Conservation (phyloP, 2,329 filamentous ascomycete genomes). For the Penicillium sp. region DNA sequence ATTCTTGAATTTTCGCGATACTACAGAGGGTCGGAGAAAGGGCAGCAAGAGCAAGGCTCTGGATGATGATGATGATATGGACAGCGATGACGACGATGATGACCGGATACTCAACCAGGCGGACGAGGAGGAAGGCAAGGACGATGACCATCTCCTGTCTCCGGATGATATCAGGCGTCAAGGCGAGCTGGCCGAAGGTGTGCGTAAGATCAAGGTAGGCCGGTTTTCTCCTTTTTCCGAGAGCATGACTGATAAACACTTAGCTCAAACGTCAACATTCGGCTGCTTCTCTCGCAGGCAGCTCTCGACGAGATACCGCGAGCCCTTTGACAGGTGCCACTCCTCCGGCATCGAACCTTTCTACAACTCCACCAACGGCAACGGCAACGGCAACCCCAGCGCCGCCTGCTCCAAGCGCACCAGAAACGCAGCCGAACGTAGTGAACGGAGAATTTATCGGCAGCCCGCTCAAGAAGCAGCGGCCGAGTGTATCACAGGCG, state of each 20-base stretch:
- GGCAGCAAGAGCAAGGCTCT: constrained; percentile 65
- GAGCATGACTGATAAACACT: constrained; percentile 20
- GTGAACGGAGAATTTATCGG: constrained; percentile 46
- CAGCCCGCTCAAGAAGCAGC: constrained; percentile 54
- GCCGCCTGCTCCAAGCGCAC: constrained; percentile 17
- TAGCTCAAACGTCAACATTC: constrained; percentile 71
- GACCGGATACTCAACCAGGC: constrained; percentile 66
- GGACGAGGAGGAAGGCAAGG: constrained; percentile 61
- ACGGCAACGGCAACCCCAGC: constrained; percentile 31
- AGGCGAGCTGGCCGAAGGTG: constrained; percentile 66
- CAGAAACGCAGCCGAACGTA: constrained; percentile 24
- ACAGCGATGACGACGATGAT: constrained; percentile 77
- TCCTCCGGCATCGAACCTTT: constrained; percentile 37
- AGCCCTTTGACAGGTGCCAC: constrained; percentile 46
- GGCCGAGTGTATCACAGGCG: constrained; percentile 50
- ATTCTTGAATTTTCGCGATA: constrained; percentile 85
- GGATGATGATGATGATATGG: constrained; percentile 65
- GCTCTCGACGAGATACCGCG: constrained; percentile 32
- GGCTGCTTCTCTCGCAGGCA: constrained; percentile 47
- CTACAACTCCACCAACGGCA: constrained; percentile 43
- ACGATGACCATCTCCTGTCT: constrained; percentile 56
- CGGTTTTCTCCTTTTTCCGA: neutral
- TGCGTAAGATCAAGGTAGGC: constrained; percentile 69
- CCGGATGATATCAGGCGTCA: constrained; percentile 65
- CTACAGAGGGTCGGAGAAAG: constrained; percentile 57